Evolutionary conservation across 1,139 yeast genomes (phyloP).

Genomic region (Geotrichum australiense): DNA sequence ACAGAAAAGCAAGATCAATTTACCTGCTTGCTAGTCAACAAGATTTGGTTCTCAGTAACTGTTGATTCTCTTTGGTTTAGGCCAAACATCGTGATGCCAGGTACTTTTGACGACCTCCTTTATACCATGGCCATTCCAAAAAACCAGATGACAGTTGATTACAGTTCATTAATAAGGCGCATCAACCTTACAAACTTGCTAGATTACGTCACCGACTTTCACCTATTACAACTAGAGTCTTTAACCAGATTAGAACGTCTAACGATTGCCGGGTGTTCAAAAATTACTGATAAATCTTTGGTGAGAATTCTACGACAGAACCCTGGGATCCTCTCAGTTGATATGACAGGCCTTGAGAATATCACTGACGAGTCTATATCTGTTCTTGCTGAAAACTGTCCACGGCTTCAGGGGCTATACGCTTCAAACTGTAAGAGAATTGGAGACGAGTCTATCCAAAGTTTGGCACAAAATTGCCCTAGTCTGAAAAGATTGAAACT

Average conservation of each 20-base stretch:
- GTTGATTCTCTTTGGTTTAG: conserved; percentile 86
- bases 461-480: conserved; percentile 57
- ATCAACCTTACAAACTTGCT: conserved; percentile 75
- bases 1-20: conserved; percentile 59
- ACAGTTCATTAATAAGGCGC: conserved; percentile 68
- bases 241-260: conserved; percentile 77
- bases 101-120: conserved; percentile 16
- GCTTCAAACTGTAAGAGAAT: conserved; percentile 78
- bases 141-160: conserved; percentile 49
- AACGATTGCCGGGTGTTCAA: conserved; percentile 74
- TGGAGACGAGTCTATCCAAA: conserved; percentile 56
- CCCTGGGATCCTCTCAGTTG: conserved; percentile 72
- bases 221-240: conserved; percentile 34
- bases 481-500: conserved; percentile 77
- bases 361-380: conserved; percentile 60
- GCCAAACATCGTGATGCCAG: conserved; percentile 42
- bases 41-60: conserved; percentile 65
- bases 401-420: conserved; percentile 78
- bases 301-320: conserved; percentile 58
- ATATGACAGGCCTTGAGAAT: conserved; percentile 75
- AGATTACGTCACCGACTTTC: conserved; percentile 56
- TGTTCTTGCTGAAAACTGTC: conserved; percentile 67
- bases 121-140: conserved; percentile 39
- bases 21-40: conserved; percentile 67
- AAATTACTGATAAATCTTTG: conserved; percentile 55